phyloP scores from a whole-genome alignment of 225 moss, liverwort and hornwort species.

The Anthoceros angustus region DNA sequence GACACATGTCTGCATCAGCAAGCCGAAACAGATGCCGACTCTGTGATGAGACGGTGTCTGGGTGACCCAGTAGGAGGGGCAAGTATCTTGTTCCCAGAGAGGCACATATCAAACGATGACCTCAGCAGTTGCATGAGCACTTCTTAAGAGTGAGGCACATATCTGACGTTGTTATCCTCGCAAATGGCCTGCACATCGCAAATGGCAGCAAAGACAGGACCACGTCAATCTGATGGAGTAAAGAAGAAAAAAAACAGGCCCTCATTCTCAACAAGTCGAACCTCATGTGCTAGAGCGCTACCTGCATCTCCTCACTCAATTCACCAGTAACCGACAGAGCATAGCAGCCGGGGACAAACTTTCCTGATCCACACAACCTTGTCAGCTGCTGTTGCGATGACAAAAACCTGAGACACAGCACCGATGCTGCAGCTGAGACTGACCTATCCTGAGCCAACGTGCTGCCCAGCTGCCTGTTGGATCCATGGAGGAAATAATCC shows the following conservation, averaged over 20 bases:
- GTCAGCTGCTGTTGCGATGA: not conserved
- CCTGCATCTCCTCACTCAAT: conserved; percentile 95
- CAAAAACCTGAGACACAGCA: not conserved
- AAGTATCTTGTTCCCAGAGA: no score
- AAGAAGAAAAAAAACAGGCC: conserved; percentile 3
- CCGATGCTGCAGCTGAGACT: not conserved
- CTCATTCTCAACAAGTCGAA: not conserved
- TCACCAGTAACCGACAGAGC: conserved; percentile 80
- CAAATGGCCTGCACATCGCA: conserved; percentile 56
- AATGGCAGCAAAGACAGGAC: conserved; percentile 6
- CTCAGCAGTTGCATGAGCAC: no score
- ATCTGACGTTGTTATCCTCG: conserved; percentile 84
- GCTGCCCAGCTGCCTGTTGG: conserved; percentile 96
- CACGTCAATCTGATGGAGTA: not conserved
- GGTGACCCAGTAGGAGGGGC: no score
- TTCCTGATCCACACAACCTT: conserved; percentile 35
- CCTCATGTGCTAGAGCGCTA: conserved; percentile 6
- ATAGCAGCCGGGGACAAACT: conserved; percentile 81
- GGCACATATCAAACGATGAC: no score
- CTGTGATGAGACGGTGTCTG: no score
- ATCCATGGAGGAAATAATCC: conserved; percentile 96
- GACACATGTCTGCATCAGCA: no score
- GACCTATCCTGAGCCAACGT: conserved; percentile 98
- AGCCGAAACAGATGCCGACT: no score
- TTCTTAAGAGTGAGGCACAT: conserved; percentile 48